Evolutionary conservation across 1,284 basidiomycete species (phyloP), one percentile per base, ranked within the genome.

Genomic region (Ceratorhiza oryzae-sativae): DNA sequence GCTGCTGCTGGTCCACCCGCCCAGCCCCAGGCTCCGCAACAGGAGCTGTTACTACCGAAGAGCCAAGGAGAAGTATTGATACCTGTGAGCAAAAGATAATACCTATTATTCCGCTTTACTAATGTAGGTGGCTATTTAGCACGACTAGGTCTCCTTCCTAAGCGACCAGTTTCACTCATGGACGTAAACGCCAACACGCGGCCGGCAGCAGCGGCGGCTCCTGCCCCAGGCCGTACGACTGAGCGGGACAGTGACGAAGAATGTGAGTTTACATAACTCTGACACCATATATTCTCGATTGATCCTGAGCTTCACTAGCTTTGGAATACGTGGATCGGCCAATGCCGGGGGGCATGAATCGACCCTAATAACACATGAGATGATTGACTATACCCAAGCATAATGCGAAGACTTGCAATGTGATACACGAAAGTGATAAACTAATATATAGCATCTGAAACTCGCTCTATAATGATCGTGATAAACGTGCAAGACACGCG

Each of bases 251-350:
- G 67, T n/a, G 67, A 70, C 30, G 46, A 70, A 34, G 67, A 70
- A 46, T 70, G 67, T 70, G 25, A 39, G 67, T 68, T 53, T 4
- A 18, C 20, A 1, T 25, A 1, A 30, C 34, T 3, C 34, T 42
- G 42, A 39, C 30, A 39, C 53, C 23, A 20, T 32, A 42, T 36
- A 39, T n/a, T 34, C n/a, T 39, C 27, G 32, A 70, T 39, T 41
- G 41, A 27, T n/a, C 51, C 51, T 20, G 20, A 18, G 1, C 23
- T 59, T 25, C 41, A 5, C 25, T 70, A 70, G 67, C 67, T 3
- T 49, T 70, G 41, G 67, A 70, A 45, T 70, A 70, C 23, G 67
- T 70, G 27, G 67, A 70, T 25, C 39, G 67, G 27, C 67, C 67
- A 13, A 59, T 70, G 67, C 67, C 67, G 9, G 67, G 67, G n/a